These are phyloP conservation scores for Cornus controversa DNA, from an alignment of 148 eudicot genomes.

Conservation along the genomic window DNA sequence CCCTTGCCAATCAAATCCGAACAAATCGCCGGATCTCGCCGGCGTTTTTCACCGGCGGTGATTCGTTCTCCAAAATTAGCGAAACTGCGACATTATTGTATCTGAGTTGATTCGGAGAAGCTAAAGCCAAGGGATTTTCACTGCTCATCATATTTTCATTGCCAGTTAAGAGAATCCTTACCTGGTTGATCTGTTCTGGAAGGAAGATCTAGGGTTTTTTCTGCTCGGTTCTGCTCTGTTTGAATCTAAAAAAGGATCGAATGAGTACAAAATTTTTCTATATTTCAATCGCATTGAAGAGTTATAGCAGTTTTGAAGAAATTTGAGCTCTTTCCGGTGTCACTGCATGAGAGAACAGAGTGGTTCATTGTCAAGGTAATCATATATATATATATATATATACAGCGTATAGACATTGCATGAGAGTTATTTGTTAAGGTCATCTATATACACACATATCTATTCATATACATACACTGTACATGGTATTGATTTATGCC, in stretches of 20 bases:
- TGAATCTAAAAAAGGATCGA: background rate
- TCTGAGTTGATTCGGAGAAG: constrained; percentile 6
- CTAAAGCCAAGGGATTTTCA: background rate
- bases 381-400: background rate
- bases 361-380: background rate
- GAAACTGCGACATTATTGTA: background rate
- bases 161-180: background rate
- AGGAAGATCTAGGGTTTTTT: background rate
- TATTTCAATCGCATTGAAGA: constrained; percentile 7
- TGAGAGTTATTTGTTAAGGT: no score
- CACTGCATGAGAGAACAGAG: background rate
- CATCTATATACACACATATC: no score
- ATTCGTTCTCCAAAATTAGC: background rate
- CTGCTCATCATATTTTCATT: background rate
- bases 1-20: background rate
- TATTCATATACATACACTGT: no score
- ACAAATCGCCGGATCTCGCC: constrained; percentile 7
- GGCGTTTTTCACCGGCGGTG: background rate
- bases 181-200: no score
- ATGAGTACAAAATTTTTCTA: background rate
- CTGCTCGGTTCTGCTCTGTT: background rate
- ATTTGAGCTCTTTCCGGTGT: background rate
- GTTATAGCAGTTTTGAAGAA: background rate
- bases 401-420: background rate
- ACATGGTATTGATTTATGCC: no score